phyloP scores from a whole-genome alignment of 169 alveolate species.

The Eimeria tenella region DNA sequence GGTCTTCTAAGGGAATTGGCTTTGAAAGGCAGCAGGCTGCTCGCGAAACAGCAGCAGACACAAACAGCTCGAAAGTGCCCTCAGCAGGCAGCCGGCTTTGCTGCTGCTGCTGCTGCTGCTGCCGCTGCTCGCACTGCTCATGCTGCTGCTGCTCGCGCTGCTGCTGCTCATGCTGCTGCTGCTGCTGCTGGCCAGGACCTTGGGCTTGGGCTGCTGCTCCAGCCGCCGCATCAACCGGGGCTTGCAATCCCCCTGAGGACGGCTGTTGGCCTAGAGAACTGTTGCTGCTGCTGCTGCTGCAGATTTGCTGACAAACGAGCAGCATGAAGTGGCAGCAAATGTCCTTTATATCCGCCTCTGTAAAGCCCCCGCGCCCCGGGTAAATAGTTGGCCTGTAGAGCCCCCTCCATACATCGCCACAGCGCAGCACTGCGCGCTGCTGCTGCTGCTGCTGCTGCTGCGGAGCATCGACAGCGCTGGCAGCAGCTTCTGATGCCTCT shows the following conservation, averaged over 20 bases:
- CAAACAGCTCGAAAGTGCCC: not conserved
- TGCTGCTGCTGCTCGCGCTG: conserved; percentile 22
- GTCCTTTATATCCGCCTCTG: conserved; percentile 9
- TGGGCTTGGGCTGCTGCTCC: not conserved
- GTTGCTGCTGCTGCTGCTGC: not conserved
- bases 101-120: conserved; percentile 24
- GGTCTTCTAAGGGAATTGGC: not conserved
- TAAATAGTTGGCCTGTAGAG: conserved; percentile 14
- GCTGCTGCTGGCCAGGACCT: not conserved
- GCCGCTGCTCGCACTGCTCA: not conserved
- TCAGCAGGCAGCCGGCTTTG: not conserved
- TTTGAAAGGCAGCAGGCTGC: not conserved
- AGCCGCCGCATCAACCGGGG: not conserved
- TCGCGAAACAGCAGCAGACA: conserved; percentile 4
- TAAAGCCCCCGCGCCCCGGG: conserved; percentile 21
- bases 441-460: conserved; percentile 59
- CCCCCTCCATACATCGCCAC: conserved; percentile 42
- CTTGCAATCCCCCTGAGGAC: not conserved
- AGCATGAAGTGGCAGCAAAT: conserved; percentile 40
- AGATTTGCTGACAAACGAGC: conserved; percentile 2
- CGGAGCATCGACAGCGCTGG: not conserved
- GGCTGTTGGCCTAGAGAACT: not conserved
- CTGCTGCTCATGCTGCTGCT: not conserved
- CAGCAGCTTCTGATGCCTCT: not conserved
- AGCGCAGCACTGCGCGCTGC: conserved; percentile 41